Base-by-base conservation (phyloP, 768 basidiomycete genomes). In the Pleurotus eryngii region DNA sequence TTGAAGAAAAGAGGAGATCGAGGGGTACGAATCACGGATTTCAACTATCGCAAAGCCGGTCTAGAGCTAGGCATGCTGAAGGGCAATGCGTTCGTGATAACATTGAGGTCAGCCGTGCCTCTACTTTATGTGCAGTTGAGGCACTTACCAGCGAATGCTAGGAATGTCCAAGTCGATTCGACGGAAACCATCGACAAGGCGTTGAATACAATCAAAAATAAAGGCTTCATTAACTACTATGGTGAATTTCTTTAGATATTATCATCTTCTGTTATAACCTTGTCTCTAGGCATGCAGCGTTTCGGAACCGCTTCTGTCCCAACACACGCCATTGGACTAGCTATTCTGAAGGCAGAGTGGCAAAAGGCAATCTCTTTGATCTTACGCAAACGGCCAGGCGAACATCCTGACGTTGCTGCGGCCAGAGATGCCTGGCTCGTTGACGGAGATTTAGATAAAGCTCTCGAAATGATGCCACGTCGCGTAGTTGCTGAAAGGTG, bases 181-280 rank as follows among this genome's bases (percentile, higher is more conserved):
- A 73, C 77, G 62, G 83, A 89, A 27, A 83, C 81, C 2, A 76
- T 98, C 50, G 85, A 95, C 60, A 78, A 81, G 57, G 87, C 89
- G 0, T 78, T 98, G 78, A 76, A 80, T 35, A 88, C 83, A 14
- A 78, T 98, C 51, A 91, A 93, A 69, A 72, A 80, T 54, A 84
- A 83, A 57, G 97, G 97, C 0, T 99, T 98, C 72, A 92, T 99
- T 69, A 99, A 99, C 68, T 99, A 98, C 68, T 99, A 97, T 67
- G 95, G 94, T 92, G 71, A 60, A n/a, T 64, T 50, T 38, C 27
- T 3, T 61, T 59, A 30, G 57, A 59, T n/a, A 59, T 24, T 18
- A 9, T 38, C 6, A 7, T 45, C 42, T 45, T 15, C 42, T 7
- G 3, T 8, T 15, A 4, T n/a, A n/a, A 27, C 15, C 57, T 49